Evolutionary conservation across 345 rosid species (phyloP).

Genomic region (Clarkia xantiana): DNA sequence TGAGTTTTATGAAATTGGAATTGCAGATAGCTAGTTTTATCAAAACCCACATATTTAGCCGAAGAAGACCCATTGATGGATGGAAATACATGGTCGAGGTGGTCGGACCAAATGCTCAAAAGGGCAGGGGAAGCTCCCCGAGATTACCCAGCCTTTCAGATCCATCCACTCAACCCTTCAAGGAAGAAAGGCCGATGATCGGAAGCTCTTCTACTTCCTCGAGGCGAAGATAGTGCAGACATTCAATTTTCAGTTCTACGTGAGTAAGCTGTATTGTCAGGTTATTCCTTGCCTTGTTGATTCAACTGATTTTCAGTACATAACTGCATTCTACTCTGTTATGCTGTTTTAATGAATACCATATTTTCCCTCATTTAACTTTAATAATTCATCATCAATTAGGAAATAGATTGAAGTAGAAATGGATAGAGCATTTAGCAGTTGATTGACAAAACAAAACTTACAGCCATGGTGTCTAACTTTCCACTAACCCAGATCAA

Average conservation of each 20-base stretch:
- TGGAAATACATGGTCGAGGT: constrained; percentile 97
- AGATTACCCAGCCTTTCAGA: constrained; percentile 72
- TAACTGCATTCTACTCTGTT: too few species aligned
- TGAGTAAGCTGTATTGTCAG: too few species aligned
- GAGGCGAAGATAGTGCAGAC: constrained; percentile 29
- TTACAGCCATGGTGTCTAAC: too few species aligned
- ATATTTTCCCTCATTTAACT: too few species aligned
- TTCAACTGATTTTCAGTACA: too few species aligned
- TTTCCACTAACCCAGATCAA: too few species aligned
- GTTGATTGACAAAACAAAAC: too few species aligned
- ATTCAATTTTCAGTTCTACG: background rate
- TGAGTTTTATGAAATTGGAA: background rate
- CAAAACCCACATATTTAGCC: constrained; percentile 83
- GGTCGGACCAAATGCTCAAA: constrained; percentile 91
- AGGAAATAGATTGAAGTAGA: too few species aligned
- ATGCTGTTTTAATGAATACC: too few species aligned
- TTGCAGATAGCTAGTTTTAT: constrained; percentile 92
- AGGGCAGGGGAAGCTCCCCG: constrained; percentile 85
- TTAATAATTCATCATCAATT: too few species aligned
- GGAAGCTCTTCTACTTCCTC: constrained; percentile 15
- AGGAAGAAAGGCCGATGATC: constrained; percentile 37
- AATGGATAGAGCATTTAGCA: too few species aligned
- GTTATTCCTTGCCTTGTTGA: too few species aligned
- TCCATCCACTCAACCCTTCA: constrained; percentile 69
- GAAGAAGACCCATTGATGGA: constrained; percentile 91